Conservation (phyloP, 495 filamentous ascomycete species). For the Clohesyomyces aquaticus region DNA sequence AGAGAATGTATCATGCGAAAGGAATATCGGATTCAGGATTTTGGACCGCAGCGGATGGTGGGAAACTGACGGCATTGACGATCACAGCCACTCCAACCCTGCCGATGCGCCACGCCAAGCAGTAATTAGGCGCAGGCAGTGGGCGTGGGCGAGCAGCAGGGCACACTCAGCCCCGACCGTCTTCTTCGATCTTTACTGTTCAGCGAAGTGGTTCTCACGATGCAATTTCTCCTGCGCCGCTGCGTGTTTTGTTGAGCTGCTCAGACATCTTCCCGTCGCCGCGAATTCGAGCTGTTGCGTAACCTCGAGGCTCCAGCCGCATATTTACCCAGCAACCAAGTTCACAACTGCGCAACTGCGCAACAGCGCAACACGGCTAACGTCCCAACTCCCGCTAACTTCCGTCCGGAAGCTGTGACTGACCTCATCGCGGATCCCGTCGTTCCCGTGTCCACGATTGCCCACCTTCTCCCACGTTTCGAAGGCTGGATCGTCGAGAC, state of each 20-base stretch:
- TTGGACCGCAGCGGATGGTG: too few relatives aligned
- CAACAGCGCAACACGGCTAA: not conserved
- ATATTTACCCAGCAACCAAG: too few relatives aligned
- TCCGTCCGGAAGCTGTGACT: not conserved
- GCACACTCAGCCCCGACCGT: conserved; percentile 9
- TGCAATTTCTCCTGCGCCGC: not conserved
- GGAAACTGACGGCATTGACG: too few relatives aligned
- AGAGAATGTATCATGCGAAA: too few relatives aligned
- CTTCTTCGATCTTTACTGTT: not conserved
- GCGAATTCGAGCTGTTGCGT: too few relatives aligned
- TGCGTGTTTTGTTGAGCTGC: too few relatives aligned
- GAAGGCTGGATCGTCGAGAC: not conserved
- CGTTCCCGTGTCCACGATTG: not conserved
- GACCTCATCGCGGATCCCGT: not conserved
- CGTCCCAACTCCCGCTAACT: not conserved
- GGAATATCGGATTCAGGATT: too few relatives aligned
- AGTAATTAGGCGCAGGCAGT: not conserved
- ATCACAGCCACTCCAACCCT: too few relatives aligned
- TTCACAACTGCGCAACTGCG: too few relatives aligned
- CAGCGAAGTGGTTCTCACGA: too few relatives aligned
- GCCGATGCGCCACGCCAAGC: conserved; percentile 8
- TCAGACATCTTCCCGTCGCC: too few relatives aligned
- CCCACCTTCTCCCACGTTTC: not conserved
- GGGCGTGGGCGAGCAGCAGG: not conserved
- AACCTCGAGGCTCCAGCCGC: too few relatives aligned